These are phyloP conservation scores for Venturia asperata DNA, from an alignment of 2,329 filamentous ascomycete genomes.

Conservation along the genomic window DNA sequence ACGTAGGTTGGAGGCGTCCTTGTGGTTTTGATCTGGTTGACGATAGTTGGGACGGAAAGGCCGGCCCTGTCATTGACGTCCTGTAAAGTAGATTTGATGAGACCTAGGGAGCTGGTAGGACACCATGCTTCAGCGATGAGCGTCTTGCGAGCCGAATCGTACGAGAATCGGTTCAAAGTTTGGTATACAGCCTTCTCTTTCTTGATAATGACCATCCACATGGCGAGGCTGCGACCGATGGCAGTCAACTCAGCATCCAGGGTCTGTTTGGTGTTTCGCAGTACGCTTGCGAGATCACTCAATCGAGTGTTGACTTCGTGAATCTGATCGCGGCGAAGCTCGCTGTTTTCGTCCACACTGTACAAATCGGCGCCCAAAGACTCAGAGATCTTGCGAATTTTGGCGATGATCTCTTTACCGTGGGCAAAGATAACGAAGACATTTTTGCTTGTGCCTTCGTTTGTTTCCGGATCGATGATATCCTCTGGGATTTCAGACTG, in stretches of 20 bases:
- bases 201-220: constrained; percentile 95
- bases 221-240: constrained; percentile 84
- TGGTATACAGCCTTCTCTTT: constrained; percentile 98
- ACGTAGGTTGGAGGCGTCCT: constrained; percentile 96
- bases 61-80: constrained; percentile 96
- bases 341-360: constrained; percentile 94
- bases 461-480: constrained; percentile 83
- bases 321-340: constrained; percentile 89
- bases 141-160: constrained; percentile 90
- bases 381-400: constrained; percentile 98
- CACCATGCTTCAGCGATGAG: constrained; percentile 97
- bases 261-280: constrained; percentile 91
- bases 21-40: constrained; percentile 94
- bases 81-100: constrained; percentile 88
- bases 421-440: constrained; percentile 99
- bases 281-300: constrained; percentile 82
- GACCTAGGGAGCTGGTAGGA: constrained; percentile 78
- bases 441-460: constrained; percentile 91
- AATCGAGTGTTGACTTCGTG: constrained; percentile 94
- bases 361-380: constrained; percentile 94
- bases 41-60: constrained; percentile 93
- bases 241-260: constrained; percentile 88
- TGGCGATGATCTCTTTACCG: constrained; percentile 94
- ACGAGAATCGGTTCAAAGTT: constrained; percentile 92
- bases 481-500: constrained; percentile 96